Conservation (phyloP, 2,329 filamentous ascomycete species). For the Fusarium buxicola region DNA sequence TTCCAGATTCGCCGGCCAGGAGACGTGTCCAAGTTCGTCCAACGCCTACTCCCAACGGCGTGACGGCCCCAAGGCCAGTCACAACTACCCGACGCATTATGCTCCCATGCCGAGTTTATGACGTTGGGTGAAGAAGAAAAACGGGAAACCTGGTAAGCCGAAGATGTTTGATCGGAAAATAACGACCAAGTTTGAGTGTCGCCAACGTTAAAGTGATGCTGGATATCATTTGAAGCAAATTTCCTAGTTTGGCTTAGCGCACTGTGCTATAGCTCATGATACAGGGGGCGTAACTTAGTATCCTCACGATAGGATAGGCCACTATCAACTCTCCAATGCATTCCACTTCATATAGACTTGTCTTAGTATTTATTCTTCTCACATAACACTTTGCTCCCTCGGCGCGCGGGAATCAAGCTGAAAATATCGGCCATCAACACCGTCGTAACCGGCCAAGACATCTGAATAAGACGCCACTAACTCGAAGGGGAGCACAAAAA, state of each 20-base stretch:
- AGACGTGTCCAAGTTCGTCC: slow-evolving; percentile 84
- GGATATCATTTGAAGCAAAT: not conserved
- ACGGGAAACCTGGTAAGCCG: not conserved
- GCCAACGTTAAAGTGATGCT: slow-evolving; percentile 9
- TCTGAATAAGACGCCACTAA: slow-evolving; percentile 39
- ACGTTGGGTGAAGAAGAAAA: not conserved
- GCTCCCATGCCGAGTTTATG: slow-evolving; percentile 53
- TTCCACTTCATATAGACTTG: not conserved
- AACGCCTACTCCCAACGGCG: slow-evolving; percentile 84
- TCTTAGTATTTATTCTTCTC: not conserved
- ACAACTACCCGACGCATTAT: slow-evolving; percentile 81
- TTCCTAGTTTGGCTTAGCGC: slow-evolving; percentile 41
- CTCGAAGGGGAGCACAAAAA: slow-evolving; percentile 32
- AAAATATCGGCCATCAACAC: not conserved
- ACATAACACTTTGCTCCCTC: not conserved
- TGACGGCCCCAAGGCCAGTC: slow-evolving; percentile 84
- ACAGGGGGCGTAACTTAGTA: slow-evolving; percentile 10
- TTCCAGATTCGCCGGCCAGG: slow-evolving; percentile 81
- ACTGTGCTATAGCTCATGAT: slow-evolving; percentile 1
- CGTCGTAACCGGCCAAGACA: not conserved
- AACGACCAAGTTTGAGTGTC: not conserved
- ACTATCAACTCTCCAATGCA: slow-evolving; percentile 2
- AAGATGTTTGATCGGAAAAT: not conserved
- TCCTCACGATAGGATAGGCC: slow-evolving; percentile 37
- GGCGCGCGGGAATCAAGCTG: too few relatives aligned